phyloP scores from a whole-genome alignment of 805 yeast species.

The Candida multigemmis region DNA sequence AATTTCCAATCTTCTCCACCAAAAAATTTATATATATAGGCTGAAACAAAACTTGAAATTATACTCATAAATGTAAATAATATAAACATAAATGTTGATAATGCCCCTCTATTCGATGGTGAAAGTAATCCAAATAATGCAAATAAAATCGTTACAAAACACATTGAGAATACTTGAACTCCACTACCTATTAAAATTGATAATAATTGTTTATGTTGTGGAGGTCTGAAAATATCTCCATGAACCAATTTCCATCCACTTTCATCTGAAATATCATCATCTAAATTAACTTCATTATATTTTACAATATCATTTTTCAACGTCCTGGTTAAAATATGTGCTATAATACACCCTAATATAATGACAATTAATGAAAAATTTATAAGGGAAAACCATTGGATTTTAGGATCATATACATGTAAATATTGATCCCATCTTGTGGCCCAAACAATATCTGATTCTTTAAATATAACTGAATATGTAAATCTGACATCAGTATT shows the following conservation, averaged over 20 bases:
- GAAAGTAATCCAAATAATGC: conserved; percentile 86
- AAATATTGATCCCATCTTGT: conserved; percentile 98
- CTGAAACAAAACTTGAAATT: conserved; percentile 82
- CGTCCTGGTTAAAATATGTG: conserved; percentile 70
- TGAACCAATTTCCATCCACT: conserved; percentile 95
- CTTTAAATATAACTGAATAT: conserved; percentile 71
- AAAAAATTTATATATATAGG: conserved; percentile 77
- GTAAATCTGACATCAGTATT: conserved; percentile 63
- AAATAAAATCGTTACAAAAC: conserved; percentile 60
- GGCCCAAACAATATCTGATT: conserved; percentile 82
- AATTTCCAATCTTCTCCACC: conserved; percentile 89
- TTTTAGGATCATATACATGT: conserved; percentile 83
- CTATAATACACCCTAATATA: conserved; percentile 67
- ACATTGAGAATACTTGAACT: conserved; percentile 71
- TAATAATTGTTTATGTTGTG: conserved; percentile 57
- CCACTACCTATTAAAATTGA: conserved; percentile 88
- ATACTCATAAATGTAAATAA: conserved; percentile 74
- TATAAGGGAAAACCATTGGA: conserved; percentile 91
- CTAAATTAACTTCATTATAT: conserved; percentile 83
- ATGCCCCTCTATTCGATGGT: conserved; percentile 91
- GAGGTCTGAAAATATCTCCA: conserved; percentile 91
- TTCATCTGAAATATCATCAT: conserved; percentile 83
- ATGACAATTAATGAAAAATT: conserved; percentile 79
- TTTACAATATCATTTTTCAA: conserved; percentile 77
- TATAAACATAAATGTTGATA: conserved; percentile 83